Conservation (phyloP, 805 yeast species). For the Candida orba region DNA sequence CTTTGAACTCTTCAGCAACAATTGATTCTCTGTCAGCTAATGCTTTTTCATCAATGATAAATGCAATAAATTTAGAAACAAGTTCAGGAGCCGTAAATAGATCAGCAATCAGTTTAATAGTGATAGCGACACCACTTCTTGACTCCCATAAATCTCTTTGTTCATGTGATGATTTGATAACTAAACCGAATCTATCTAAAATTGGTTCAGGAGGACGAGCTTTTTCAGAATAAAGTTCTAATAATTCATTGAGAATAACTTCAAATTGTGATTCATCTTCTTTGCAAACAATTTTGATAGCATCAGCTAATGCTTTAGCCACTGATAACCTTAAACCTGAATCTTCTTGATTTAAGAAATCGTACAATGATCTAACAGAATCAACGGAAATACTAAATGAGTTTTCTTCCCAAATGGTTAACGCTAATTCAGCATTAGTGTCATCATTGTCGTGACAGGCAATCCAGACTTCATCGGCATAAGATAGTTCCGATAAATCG, state of each 20-base stretch:
- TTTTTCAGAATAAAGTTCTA: constrained; percentile 50
- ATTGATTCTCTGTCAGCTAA: constrained; percentile 66
- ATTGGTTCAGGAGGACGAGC: constrained; percentile 71
- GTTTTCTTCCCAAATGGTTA: constrained; percentile 82
- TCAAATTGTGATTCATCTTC: constrained; percentile 21
- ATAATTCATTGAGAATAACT: constrained; percentile 35
- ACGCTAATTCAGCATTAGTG: constrained; percentile 55
- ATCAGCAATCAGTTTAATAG: constrained; percentile 49
- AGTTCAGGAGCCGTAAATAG: constrained; percentile 30
- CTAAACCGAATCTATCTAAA: constrained; percentile 74
- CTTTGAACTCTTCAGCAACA: constrained; percentile 78
- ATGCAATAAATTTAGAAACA: constrained; percentile 50
- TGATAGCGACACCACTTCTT: constrained; percentile 73
- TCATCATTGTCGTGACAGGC: constrained; percentile 68
- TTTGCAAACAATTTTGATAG: constrained; percentile 32
- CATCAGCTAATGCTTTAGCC: constrained; percentile 63
- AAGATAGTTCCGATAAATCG: constrained; percentile 36
- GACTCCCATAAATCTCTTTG: constrained; percentile 78
- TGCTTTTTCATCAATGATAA: constrained; percentile 56
- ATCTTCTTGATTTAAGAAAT: constrained; percentile 46
- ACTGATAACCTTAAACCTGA: constrained; percentile 66
- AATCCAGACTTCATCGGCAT: constrained; percentile 70
- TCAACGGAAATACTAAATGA: constrained; percentile 39
- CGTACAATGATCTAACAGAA: constrained; percentile 41
- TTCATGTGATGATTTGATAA: constrained; percentile 50